Base-by-base conservation (phyloP, 169 alveolate genomes). In the Cryptosporidium andersoni region DNA sequence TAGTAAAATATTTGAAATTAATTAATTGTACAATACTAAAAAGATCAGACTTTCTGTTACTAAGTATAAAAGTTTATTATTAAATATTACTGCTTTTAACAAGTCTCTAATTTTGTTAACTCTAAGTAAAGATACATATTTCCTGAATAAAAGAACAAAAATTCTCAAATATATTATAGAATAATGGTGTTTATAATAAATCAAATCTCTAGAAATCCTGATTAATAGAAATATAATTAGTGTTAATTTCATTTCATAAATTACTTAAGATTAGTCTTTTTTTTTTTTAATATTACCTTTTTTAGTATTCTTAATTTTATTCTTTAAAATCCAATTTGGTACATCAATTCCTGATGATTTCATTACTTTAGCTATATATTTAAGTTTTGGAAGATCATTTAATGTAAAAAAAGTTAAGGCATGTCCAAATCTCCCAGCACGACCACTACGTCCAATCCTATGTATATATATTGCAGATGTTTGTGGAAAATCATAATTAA, bases 391-490 rank as follows among this genome's bases (percentile, higher is more conserved):
- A 34, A 89, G 88, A 81, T 96, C 98, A 45, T 92, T 94, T 68
- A 93, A 93, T 16, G 96, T 95, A 58, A 91, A 92, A 47, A 94
- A 91, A 25, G 98, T 94, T 56, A 93, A 91, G 4, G 98, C 97
- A 66, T 80, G 81, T 34, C 98, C 98, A 51, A 81, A 80, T 88
- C 92, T 91, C 9, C 97, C 98, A 0, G 98, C 99, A 65, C 99
- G 91, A 14, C 99, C 99, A n/a, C 99, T 95, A 81, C 99, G 94
- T 8, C 99, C 99, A 36, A 97, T 95, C 82, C 99, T 94, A 91
- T 98, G 99, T 51, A 98, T 94, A 90, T 97, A 98, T 66, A 93
- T 94, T 49, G 95, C 94, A 25, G 95, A 90, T 16, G 95, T 91
- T 82, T 92, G 94, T n/a, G 99, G 99, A 68, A 97, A 93, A 88